Percentiles rank a stretch among this genome's conserved stretches.
Evolutionary conservation across 1,139 yeast genomes (phyloP).

Genomic region (Wickerhamomyces sp.): DNA sequence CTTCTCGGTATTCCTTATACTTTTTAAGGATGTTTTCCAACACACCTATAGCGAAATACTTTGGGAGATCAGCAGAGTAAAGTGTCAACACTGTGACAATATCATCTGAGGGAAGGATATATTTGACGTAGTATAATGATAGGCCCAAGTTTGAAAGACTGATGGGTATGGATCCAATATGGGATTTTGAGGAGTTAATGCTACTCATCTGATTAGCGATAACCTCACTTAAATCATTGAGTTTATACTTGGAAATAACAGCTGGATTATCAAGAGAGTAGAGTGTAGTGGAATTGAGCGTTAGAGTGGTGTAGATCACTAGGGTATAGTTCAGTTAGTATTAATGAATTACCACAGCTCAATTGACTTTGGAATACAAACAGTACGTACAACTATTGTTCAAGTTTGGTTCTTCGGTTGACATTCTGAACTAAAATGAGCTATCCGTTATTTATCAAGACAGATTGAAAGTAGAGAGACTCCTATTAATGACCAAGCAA

Average conservation of each 20-base stretch:
- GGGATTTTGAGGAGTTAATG: slow-evolving; percentile 20
- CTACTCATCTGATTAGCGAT: slow-evolving; percentile 17
- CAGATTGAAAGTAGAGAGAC: not conserved
- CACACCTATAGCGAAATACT: slow-evolving; percentile 19
- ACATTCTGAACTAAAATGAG: not conserved
- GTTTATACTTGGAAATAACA: slow-evolving; percentile 7
- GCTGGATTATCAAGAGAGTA: slow-evolving; percentile 22
- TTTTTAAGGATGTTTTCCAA: slow-evolving; percentile 19
- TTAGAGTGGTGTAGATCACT: slow-evolving; percentile 23
- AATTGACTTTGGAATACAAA: not conserved
- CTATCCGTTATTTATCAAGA: not conserved
- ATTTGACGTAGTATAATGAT: slow-evolving; percentile 16
- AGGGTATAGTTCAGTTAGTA: not conserved
- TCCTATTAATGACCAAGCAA: no score
- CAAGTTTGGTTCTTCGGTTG: not conserved
- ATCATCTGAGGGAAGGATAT: slow-evolving; percentile 19
- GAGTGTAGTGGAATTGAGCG: slow-evolving; percentile 23
- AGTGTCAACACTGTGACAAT: slow-evolving; percentile 22
- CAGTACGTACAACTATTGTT: slow-evolving; percentile 9
- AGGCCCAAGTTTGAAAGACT: slow-evolving; percentile 8
- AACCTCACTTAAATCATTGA: slow-evolving; percentile 16
- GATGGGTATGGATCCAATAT: slow-evolving; percentile 19
- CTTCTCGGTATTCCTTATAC: slow-evolving; percentile 13
- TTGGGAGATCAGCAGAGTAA: slow-evolving; percentile 18
- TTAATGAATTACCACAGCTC: not conserved